phyloP scores from a whole-genome alignment of 148 eudicot species.

The Rhododendron griersonianum region DNA sequence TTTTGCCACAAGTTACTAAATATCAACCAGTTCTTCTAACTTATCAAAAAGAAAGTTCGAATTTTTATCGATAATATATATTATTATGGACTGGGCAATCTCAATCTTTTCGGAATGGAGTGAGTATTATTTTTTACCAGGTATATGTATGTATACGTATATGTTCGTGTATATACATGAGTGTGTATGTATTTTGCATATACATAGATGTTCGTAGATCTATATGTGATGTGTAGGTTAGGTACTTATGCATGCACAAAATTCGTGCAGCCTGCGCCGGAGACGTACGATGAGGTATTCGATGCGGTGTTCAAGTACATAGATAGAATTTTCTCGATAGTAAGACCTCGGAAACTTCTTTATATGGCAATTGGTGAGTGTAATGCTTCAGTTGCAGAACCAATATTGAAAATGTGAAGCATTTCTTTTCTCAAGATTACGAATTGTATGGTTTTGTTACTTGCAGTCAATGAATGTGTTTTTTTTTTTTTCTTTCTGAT shows the following conservation, averaged over 20 bases:
- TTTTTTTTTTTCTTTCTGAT: rapidly evolving
- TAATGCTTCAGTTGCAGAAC: background rate
- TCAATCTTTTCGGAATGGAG: background rate
- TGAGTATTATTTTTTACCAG: background rate
- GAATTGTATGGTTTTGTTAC: background rate
- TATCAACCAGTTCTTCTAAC: background rate
- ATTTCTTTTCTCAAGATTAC: background rate
- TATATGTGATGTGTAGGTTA: background rate
- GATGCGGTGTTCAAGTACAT: constrained; percentile 25
- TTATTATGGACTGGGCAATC: background rate
- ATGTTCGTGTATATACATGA: background rate
- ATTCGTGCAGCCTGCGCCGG: constrained; percentile 20
- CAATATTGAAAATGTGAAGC: background rate
- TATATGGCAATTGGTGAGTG: constrained; percentile 34
- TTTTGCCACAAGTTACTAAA: background rate
- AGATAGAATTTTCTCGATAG: constrained; percentile 23
- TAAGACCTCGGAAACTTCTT: constrained; percentile 37
- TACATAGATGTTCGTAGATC: background rate
- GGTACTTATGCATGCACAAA: background rate
- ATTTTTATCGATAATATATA: background rate
- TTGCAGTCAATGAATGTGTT: background rate
- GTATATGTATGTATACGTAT: too few species aligned
- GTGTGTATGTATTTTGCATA: background rate
- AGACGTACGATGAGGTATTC: constrained; percentile 31
- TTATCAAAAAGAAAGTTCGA: background rate